Evolutionary conservation across 2,329 filamentous ascomycete genomes (phyloP).

Genomic region (Paracoccidioides brasiliensis): DNA sequence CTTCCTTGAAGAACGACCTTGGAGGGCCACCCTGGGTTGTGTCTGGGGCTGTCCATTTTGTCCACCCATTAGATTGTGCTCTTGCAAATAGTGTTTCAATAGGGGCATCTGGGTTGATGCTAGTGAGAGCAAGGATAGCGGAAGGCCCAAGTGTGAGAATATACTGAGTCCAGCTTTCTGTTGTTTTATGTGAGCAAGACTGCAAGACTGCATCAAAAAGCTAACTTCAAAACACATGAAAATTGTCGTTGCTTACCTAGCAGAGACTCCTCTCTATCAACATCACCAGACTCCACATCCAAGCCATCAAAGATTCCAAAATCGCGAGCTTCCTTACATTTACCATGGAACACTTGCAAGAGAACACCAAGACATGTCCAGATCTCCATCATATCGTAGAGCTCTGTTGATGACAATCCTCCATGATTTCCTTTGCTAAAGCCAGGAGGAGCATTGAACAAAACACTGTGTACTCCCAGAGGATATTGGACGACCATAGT

Average conservation of each 20-base stretch:
- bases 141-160: conserved; percentile 47
- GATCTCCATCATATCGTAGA: conserved; percentile 53
- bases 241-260: conserved; percentile 33
- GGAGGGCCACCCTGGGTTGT: conserved; percentile 33
- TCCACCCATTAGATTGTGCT: conserved; percentile 43
- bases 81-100: conserved; percentile 37
- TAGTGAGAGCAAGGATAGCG: conserved; percentile 41
- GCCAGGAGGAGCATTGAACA: conserved; percentile 44
- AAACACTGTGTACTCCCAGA: conserved; percentile 39
- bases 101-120: conserved; percentile 25
- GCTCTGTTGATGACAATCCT: conserved; percentile 42
- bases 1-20: conserved; percentile 47
- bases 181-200: conserved; percentile 10
- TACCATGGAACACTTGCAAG: conserved; percentile 42
- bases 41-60: conserved; percentile 39
- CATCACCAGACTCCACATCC: conserved; percentile 33
- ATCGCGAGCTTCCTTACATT: conserved; percentile 40
- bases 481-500: conserved; percentile 37
- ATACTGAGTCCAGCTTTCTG: conserved; percentile 50
- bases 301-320: conserved; percentile 45
- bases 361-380: conserved; percentile 49
- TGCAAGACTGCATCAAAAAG: background rate
- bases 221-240: background rate
- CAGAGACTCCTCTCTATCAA: conserved; percentile 36
- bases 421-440: conserved; percentile 45